Evolutionary conservation across 805 yeast genomes (phyloP).

Genomic region (Candida verbasci): DNA sequence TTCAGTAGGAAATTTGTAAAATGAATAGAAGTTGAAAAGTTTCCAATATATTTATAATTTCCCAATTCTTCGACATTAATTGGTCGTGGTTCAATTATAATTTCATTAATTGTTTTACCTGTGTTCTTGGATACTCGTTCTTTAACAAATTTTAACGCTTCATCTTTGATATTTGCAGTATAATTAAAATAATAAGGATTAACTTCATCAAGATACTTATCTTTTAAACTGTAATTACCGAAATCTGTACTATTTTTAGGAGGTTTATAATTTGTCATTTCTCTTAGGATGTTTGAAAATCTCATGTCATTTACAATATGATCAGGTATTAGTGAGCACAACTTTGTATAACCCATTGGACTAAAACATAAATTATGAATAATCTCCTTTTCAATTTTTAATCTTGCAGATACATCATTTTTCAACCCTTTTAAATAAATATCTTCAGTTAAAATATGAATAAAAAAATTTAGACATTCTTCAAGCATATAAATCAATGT

Average conservation of each 20-base stretch:
- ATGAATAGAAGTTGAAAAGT: slow-evolving; percentile 48
- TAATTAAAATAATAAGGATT: slow-evolving; percentile 78
- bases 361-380: slow-evolving; percentile 79
- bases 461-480: slow-evolving; percentile 68
- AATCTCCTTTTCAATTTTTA: slow-evolving; percentile 62
- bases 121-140: slow-evolving; percentile 41
- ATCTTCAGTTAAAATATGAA: slow-evolving; percentile 66
- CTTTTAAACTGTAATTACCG: slow-evolving; percentile 35
- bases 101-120: slow-evolving; percentile 38
- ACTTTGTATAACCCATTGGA: slow-evolving; percentile 64
- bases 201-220: slow-evolving; percentile 26
- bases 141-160: slow-evolving; percentile 64
- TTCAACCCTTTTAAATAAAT: slow-evolving; percentile 48
- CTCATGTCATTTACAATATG: slow-evolving; percentile 66
- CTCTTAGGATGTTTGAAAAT: slow-evolving; percentile 52
- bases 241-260: slow-evolving; percentile 33
- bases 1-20: slow-evolving; percentile 52
- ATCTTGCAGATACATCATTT: slow-evolving; percentile 45
- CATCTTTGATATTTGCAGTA: slow-evolving; percentile 75
- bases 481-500: slow-evolving; percentile 65
- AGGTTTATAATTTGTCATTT: slow-evolving; percentile 27
- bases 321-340: slow-evolving; percentile 70
- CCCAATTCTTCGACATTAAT: slow-evolving; percentile 23
- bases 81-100: slow-evolving; percentile 54
- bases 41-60: slow-evolving; percentile 41